phyloP scores from a whole-genome alignment of 106 monocot genomes.

The Phalaenopsis aphrodite region DNA sequence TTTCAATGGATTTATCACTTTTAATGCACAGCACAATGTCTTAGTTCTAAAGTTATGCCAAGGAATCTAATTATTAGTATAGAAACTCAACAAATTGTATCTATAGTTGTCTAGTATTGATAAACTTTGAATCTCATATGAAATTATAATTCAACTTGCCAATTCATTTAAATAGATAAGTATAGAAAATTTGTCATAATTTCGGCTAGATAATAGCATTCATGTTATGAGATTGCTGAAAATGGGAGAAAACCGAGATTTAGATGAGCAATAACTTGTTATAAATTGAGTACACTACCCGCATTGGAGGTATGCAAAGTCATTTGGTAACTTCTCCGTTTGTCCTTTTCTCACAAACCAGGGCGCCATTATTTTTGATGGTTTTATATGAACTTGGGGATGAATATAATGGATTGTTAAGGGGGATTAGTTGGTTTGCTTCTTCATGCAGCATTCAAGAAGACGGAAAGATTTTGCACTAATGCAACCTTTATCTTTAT shows the following conservation, averaged over 20 bases:
- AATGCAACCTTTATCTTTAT: too few species aligned
- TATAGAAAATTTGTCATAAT: neutral
- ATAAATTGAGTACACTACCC: too few species aligned
- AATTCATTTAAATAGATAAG: neutral
- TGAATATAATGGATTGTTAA: too few species aligned
- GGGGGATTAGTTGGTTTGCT: too few species aligned
- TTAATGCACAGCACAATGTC: neutral
- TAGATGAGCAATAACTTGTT: neutral
- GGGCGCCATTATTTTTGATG: too few species aligned
- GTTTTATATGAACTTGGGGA: too few species aligned
- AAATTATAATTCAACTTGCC: neutral
- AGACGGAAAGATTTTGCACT: too few species aligned
- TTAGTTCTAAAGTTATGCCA: neutral
- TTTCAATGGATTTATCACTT: neutral
- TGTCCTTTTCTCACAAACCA: too few species aligned
- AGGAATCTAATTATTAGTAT: neutral
- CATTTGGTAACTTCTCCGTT: too few species aligned
- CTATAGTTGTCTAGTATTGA: neutral
- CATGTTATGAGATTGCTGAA: neutral
- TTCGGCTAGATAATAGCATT: neutral
- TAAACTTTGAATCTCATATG: neutral
- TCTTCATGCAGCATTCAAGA: too few species aligned
- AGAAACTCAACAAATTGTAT: neutral
- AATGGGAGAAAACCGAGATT: neutral
- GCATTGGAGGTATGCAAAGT: too few species aligned